Conservation (phyloP, 140 eudicot genomes). For the Oenanthe javanica region DNA sequence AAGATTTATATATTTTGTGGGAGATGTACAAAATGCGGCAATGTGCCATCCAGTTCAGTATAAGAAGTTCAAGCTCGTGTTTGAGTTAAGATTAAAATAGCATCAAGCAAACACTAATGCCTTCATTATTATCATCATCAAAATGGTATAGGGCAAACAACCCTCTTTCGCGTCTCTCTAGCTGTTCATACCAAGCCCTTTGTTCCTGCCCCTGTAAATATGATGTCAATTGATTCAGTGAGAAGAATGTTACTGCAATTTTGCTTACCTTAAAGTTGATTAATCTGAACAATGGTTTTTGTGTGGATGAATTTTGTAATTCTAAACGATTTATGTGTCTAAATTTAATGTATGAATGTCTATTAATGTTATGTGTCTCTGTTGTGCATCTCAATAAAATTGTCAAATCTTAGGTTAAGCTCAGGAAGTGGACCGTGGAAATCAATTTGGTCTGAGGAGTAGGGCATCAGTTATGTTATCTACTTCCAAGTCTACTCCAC, state of each 20-base stretch:
- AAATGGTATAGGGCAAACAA: background rate
- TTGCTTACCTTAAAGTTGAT: background rate
- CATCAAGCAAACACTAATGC: background rate
- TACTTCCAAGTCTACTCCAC: background rate
- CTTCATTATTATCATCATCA: background rate
- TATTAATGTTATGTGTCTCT: background rate
- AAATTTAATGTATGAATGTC: background rate
- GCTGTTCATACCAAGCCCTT: background rate
- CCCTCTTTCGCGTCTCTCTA: background rate
- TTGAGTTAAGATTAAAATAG: background rate
- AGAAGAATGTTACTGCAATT: background rate
- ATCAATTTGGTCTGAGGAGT: constrained; percentile 10
- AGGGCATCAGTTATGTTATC: background rate
- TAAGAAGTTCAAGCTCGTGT: background rate
- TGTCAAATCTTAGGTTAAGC: constrained; percentile 4
- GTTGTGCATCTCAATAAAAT: background rate
- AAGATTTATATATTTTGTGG: background rate
- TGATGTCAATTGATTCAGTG: background rate
- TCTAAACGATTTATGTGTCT: background rate
- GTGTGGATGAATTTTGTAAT: background rate
- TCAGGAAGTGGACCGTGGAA: constrained; percentile 4
- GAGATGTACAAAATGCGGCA: background rate
- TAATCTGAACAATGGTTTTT: background rate
- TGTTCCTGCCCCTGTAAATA: background rate
- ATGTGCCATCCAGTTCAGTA: background rate